Percentiles rank a stretch among this genome's conserved stretches.
Conservation (phyloP, 495 filamentous ascomycete genomes). For the Melanomma pulvis-pyrius region DNA sequence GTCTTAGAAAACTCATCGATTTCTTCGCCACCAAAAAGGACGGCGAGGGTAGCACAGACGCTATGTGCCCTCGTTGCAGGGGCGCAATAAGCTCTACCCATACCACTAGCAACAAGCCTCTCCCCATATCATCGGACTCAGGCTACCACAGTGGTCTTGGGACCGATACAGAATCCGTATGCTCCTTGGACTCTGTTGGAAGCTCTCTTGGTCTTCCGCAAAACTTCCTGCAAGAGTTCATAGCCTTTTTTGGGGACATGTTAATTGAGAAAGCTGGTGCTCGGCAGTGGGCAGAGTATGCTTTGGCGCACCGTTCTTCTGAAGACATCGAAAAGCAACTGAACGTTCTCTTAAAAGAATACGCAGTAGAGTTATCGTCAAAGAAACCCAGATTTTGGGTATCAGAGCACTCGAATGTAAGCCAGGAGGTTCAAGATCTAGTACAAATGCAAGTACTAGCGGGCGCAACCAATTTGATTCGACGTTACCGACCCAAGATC, state of each 20-base stretch:
- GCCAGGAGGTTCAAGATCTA: background rate
- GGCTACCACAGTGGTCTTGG: constrained; percentile 25
- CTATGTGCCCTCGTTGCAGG: no score
- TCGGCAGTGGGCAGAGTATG: constrained; percentile 12
- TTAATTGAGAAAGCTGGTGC: constrained; percentile 20
- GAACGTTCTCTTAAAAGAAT: constrained; percentile 13
- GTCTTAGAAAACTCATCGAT: no score
- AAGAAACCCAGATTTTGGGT: background rate
- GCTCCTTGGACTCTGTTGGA: constrained; percentile 21
- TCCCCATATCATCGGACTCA: constrained; percentile 22
- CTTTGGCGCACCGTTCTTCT: constrained; percentile 6
- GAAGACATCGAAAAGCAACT: constrained; percentile 6
- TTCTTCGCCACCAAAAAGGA: no score
- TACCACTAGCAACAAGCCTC: no score
- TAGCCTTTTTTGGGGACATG: constrained; percentile 20
- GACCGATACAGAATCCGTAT: constrained; percentile 21
- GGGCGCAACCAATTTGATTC: constrained; percentile 20
- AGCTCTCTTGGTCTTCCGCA: constrained; percentile 21
- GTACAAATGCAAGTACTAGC: background rate
- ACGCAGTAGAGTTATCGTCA: constrained; percentile 5
- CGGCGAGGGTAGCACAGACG: no score
- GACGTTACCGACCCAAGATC: constrained; percentile 22
- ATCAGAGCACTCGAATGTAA: background rate
- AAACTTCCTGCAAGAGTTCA: constrained; percentile 27
- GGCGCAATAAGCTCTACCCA: no score